Percentiles rank a stretch among this genome's conserved stretches.
Evolutionary conservation across 108 stramenopile species (phyloP).

Genomic region (Discostella pseudostelligera): DNA sequence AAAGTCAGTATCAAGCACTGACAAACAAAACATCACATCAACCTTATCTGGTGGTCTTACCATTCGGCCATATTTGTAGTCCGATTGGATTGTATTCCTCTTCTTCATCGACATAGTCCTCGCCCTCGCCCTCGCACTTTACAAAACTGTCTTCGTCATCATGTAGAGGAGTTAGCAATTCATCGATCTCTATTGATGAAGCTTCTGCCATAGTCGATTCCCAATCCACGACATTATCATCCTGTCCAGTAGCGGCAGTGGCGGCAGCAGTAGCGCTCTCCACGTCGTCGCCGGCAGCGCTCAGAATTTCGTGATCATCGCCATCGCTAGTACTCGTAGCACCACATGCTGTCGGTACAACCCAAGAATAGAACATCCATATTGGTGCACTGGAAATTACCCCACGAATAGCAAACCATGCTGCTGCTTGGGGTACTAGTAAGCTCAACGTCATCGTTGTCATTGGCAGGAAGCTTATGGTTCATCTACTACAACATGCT

Average conservation of each 20-base stretch:
- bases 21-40: not conserved
- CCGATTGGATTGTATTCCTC: slow-evolving; percentile 24
- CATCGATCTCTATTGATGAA: not conserved
- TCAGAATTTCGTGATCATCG: not conserved
- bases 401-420: not conserved
- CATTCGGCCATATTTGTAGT: slow-evolving; percentile 39
- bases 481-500: no score
- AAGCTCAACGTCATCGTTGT: slow-evolving; percentile 1
- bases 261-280: not conserved
- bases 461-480: not conserved
- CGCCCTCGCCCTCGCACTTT: slow-evolving; percentile 3
- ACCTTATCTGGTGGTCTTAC: slow-evolving; percentile 2
- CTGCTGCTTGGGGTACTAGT: not conserved
- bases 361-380: not conserved
- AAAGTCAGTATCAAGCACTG: not conserved
- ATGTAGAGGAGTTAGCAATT: not conserved
- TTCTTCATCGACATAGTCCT: slow-evolving; percentile 4
- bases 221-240: not conserved
- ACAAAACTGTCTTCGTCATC: not conserved
- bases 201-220: not conserved
- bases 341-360: not conserved
- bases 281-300: not conserved
- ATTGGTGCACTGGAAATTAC: not conserved
- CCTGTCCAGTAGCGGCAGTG: not conserved
- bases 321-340: no score